Conservation (phyloP, 1,284 basidiomycete genomes). For the Peniophora sp. region DNA sequence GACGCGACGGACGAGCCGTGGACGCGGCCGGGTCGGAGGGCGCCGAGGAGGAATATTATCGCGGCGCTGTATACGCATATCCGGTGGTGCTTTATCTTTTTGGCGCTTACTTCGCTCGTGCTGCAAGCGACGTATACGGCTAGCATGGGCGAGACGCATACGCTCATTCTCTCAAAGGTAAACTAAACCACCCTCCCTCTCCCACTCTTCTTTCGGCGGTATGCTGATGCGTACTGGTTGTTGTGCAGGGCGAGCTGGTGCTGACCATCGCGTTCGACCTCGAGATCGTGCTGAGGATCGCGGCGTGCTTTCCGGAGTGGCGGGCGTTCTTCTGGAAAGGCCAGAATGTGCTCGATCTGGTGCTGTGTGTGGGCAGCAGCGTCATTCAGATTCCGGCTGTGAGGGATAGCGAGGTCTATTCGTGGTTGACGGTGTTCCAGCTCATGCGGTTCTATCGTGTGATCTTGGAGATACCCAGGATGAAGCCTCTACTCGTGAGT, state of each 20-base stretch:
- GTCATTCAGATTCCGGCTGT: slow-evolving; percentile 87
- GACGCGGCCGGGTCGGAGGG: slow-evolving; percentile 37
- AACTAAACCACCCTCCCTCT: no score
- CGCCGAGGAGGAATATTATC: slow-evolving; percentile 35
- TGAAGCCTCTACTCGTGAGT: slow-evolving; percentile 71
- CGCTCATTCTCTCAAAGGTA: slow-evolving; percentile 40
- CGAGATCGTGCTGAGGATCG: slow-evolving; percentile 78
- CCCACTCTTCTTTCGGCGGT: no score
- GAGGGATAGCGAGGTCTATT: slow-evolving; percentile 57
- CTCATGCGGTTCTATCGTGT: slow-evolving; percentile 90
- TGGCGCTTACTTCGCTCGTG: slow-evolving; percentile 67
- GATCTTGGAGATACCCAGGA: slow-evolving; percentile 82
- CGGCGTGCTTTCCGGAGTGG: slow-evolving; percentile 78
- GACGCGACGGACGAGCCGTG: slow-evolving; percentile 54
- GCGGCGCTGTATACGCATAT: slow-evolving; percentile 56
- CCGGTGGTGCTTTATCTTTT: slow-evolving; percentile 69
- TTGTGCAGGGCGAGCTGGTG: slow-evolving; percentile 56
- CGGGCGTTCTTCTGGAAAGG: slow-evolving; percentile 64
- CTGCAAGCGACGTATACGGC: slow-evolving; percentile 75
- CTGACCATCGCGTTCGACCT: slow-evolving; percentile 84
- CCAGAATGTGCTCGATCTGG: slow-evolving; percentile 74
- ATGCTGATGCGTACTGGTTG: no score
- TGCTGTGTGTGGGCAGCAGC: slow-evolving; percentile 74
- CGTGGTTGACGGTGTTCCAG: slow-evolving; percentile 92
- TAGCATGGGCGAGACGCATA: slow-evolving; percentile 38